A percentile compares a stretch with the other conserved stretches of the same genome.
Conservation (phyloP, 202 grass and related monocot genomes). For the Sporobolus alterniflorus region DNA sequence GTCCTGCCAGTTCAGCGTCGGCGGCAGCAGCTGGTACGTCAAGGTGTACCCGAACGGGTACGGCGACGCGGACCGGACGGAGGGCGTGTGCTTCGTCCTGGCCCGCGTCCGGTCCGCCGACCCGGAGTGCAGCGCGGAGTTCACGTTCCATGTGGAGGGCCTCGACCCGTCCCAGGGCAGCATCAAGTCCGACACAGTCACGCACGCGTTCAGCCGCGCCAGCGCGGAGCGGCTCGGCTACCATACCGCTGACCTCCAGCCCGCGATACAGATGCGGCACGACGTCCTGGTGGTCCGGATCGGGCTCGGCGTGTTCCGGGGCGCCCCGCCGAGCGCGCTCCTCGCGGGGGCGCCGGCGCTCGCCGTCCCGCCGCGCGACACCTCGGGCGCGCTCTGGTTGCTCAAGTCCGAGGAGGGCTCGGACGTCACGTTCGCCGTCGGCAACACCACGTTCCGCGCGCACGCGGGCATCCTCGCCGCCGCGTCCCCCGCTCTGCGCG, state of each 20-base stretch:
- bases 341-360: neutral
- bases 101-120: neutral
- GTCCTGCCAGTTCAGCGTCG: conserved; percentile 19
- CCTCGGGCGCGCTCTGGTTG: neutral
- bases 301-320: conserved; percentile 5
- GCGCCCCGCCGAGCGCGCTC: neutral
- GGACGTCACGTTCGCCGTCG: conserved; percentile 10
- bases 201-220: neutral
- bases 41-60: conserved; percentile 39
- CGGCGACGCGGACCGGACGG: neutral
- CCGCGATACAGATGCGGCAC: neutral
- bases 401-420: conserved; percentile 8
- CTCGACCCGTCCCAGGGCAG: neutral
- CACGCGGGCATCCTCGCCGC: conserved; percentile 17
- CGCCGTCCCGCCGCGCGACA: neutral
- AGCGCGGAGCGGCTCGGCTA: neutral
- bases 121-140: conserved; percentile 1
- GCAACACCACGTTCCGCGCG: neutral
- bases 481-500: neutral
- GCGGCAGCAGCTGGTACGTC: conserved; percentile 38
- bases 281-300: neutral
- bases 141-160: neutral
- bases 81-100: neutral
- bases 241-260: neutral
- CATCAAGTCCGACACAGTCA: neutral